phyloP scores from a whole-genome alignment of 2,329 filamentous ascomycete species.

The Exophiala sideris region DNA sequence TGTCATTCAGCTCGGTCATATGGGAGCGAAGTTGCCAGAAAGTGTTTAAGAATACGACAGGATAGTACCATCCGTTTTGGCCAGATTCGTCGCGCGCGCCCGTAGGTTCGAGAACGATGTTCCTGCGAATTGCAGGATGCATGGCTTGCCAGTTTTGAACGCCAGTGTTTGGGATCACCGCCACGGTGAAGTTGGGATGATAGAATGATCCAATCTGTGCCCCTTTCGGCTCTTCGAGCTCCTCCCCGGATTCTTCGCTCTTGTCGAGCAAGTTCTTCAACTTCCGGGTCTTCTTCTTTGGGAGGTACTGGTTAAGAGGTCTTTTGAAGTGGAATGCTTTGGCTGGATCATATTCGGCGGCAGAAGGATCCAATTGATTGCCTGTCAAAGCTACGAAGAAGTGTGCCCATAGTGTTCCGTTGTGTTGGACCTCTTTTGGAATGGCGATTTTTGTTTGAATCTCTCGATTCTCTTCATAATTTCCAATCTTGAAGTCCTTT shows the following conservation, averaged over 20 bases:
- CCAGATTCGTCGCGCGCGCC: conserved; percentile 79
- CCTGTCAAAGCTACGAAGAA: conserved; percentile 83
- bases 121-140: conserved; percentile 72
- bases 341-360: conserved; percentile 66
- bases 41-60: conserved; percentile 86
- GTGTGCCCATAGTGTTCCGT: conserved; percentile 91
- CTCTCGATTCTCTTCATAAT: conserved; percentile 73
- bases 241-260: conserved; percentile 37
- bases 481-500: conserved; percentile 72
- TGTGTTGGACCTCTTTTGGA: conserved; percentile 77
- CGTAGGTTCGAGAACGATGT: conserved; percentile 72
- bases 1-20: conserved; percentile 89
- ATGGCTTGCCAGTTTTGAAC: conserved; percentile 63
- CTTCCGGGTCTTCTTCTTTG: conserved; percentile 87
- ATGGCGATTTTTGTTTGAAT: conserved; percentile 75
- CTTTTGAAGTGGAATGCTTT: conserved; percentile 80
- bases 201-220: conserved; percentile 83
- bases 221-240: conserved; percentile 55
- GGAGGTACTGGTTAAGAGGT: conserved; percentile 82
- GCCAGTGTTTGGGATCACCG: conserved; percentile 78
- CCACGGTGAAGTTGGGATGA: conserved; percentile 89
- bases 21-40: conserved; percentile 95
- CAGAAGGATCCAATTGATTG: conserved; percentile 69
- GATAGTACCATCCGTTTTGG: conserved; percentile 89
- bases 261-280: conserved; percentile 74